Percentiles rank a stretch among this genome's conserved stretches.
phyloP scores from a whole-genome alignment of 768 basidiomycete species.

The Tephrocybe sp. region DNA sequence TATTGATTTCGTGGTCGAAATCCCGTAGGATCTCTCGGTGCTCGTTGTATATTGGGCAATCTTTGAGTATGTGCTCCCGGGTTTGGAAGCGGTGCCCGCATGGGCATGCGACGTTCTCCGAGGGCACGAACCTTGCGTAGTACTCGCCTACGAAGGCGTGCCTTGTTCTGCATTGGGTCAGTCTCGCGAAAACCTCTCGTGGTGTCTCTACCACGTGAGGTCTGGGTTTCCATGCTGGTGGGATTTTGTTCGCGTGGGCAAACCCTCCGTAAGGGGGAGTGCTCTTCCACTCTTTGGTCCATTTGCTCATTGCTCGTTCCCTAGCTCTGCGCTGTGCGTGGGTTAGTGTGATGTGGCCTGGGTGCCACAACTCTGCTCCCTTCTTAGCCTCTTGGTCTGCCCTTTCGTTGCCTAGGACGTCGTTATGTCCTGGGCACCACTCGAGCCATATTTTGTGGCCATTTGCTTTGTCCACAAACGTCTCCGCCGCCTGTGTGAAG shows the following conservation, averaged over 20 bases:
- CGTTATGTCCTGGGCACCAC: too few relatives aligned
- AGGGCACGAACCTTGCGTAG: constrained; percentile 13
- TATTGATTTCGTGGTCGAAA: too few relatives aligned
- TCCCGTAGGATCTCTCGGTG: too few relatives aligned
- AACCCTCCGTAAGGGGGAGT: background rate
- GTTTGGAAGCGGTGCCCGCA: too few relatives aligned
- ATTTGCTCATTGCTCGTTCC: background rate
- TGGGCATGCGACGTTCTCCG: constrained; percentile 20
- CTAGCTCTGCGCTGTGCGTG: background rate
- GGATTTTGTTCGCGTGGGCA: background rate
- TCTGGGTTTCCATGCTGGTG: background rate
- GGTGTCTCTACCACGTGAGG: background rate
- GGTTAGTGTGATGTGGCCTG: background rate
- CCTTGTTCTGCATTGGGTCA: constrained; percentile 23
- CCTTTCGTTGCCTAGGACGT: too few relatives aligned
- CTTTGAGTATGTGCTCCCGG: too few relatives aligned
- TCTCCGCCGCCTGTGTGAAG: too few relatives aligned
- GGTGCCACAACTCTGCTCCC: too few relatives aligned
- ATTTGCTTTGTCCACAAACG: too few relatives aligned
- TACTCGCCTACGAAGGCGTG: constrained; percentile 20
- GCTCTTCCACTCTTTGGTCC: background rate
- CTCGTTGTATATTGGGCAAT: too few relatives aligned
- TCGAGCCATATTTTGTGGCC: too few relatives aligned
- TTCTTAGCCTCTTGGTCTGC: too few relatives aligned
- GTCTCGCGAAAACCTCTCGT: constrained; percentile 18